phyloP scores from a whole-genome alignment of 495 filamentous ascomycete genomes.

The Thermothielavioides terrestris region DNA sequence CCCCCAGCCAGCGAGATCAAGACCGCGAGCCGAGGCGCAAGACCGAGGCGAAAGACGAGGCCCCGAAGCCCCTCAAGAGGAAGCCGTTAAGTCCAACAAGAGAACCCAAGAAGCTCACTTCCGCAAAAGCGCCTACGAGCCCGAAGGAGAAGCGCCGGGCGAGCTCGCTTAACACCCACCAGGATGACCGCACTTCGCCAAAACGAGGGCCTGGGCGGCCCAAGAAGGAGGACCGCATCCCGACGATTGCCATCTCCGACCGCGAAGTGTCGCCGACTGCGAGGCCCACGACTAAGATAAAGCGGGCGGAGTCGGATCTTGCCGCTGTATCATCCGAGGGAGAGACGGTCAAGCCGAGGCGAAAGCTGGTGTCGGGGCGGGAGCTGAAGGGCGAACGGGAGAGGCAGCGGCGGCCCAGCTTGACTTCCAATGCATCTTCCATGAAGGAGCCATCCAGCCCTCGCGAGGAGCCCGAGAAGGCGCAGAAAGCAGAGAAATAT shows the following conservation, averaged over 20 bases:
- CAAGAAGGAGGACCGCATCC: slow-evolving; percentile 42
- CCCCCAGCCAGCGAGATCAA: slow-evolving; percentile 48
- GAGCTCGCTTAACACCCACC: slow-evolving; percentile 28
- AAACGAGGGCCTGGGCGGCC: slow-evolving; percentile 42
- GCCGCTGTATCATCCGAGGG: slow-evolving; percentile 42
- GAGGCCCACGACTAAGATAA: slow-evolving; percentile 34
- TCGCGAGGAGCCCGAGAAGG: slow-evolving; percentile 35
- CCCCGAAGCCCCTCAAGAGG: slow-evolving; percentile 35
- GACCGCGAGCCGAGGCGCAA: slow-evolving; percentile 45
- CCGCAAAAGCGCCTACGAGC: slow-evolving; percentile 31
- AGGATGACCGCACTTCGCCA: slow-evolving; percentile 34
- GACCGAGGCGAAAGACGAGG: slow-evolving; percentile 38
- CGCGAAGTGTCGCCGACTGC: slow-evolving; percentile 42
- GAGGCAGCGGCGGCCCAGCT: slow-evolving; percentile 41
- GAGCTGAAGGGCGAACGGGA: slow-evolving; percentile 50
- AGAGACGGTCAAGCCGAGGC: slow-evolving; percentile 46
- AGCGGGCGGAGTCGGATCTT: slow-evolving; percentile 41
- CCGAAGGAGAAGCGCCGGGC: slow-evolving; percentile 36
- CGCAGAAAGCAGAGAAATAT: slow-evolving; percentile 36
- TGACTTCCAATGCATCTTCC: slow-evolving; percentile 40
- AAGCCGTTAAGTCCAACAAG: slow-evolving; percentile 42
- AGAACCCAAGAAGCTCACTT: slow-evolving; percentile 30
- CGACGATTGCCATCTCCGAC: slow-evolving; percentile 40
- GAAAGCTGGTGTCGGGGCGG: slow-evolving; percentile 52
- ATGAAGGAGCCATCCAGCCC: slow-evolving; percentile 34